phyloP scores from a whole-genome alignment of 306 rosid species.

The Ochetophila trinervis region DNA sequence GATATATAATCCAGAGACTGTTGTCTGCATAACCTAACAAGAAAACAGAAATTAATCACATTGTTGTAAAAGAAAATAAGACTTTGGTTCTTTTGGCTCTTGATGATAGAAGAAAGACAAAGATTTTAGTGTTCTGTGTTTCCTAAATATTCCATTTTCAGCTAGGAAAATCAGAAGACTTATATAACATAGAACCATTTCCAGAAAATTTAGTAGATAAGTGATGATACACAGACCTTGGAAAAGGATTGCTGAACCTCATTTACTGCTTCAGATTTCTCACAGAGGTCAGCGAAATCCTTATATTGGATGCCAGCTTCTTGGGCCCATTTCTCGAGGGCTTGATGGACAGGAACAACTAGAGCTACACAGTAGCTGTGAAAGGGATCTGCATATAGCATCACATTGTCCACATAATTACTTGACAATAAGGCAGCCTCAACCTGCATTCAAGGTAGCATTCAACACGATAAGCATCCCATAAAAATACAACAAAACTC shows the following conservation, averaged over 20 bases:
- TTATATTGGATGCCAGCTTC: slow-evolving; percentile 51
- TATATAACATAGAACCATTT: neutral
- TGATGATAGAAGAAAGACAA: neutral
- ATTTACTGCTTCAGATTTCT: slow-evolving; percentile 50
- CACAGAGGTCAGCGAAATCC: slow-evolving; percentile 71
- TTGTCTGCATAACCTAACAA: neutral
- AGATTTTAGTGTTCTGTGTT: neutral
- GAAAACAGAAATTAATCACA: neutral
- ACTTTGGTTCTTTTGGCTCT: too few species aligned
- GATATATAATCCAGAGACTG: neutral
- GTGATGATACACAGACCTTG: slow-evolving; percentile 47
- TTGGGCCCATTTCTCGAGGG: slow-evolving; percentile 79
- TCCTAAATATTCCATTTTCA: neutral
- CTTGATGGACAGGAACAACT: slow-evolving; percentile 48
- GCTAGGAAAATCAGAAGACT: neutral
- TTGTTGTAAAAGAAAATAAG: too few species aligned
- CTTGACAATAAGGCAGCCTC: slow-evolving; percentile 68
- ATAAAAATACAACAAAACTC: slow-evolving; percentile 18
- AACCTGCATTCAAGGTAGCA: slow-evolving; percentile 47
- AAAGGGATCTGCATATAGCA: slow-evolving; percentile 81
- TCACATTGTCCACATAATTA: slow-evolving; percentile 65
- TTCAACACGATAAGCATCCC: slow-evolving; percentile 17
- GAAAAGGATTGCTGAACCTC: slow-evolving; percentile 78
- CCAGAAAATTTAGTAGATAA: slow-evolving; percentile 5
- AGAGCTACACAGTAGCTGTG: slow-evolving; percentile 75